Percentiles rank a stretch among this genome's conserved stretches.
phyloP scores from a whole-genome alignment of 1,284 basidiomycete genomes.

The Cutaneotrichosporon dermatis region DNA sequence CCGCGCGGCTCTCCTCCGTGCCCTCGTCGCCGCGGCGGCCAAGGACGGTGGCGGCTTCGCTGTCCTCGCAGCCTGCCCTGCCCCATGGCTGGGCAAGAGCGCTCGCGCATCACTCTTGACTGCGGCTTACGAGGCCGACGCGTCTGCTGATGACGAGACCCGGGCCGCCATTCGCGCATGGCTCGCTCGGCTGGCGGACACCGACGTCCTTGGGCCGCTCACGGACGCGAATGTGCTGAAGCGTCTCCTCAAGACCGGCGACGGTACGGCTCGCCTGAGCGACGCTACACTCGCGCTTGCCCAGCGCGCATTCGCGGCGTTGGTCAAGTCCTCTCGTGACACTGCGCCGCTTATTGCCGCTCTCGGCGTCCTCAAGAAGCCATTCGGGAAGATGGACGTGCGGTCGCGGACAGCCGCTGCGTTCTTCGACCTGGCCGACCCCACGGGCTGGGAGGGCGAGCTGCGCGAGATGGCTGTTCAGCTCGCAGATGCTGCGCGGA shows the following conservation, averaged over 20 bases:
- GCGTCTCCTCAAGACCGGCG: slow-evolving; percentile 8
- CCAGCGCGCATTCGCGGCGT: not conserved
- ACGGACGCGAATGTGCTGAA: slow-evolving; percentile 13
- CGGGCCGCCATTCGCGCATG: slow-evolving; percentile 14
- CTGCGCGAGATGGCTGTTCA: slow-evolving; percentile 1
- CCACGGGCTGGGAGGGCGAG: not conserved
- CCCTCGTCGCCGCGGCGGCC: not conserved
- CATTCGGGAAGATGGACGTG: slow-evolving; percentile 7
- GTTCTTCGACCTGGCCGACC: not conserved
- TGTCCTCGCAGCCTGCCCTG: slow-evolving; percentile 16
- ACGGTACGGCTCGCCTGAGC: not conserved
- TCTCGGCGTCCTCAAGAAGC: slow-evolving; percentile 1
- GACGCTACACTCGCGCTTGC: slow-evolving; percentile 9
- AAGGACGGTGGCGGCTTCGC: slow-evolving; percentile 10
- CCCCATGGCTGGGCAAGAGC: slow-evolving; percentile 14
- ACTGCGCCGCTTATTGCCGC: not conserved
- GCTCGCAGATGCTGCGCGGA: slow-evolving; percentile 9
- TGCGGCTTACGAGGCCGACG: slow-evolving; percentile 17
- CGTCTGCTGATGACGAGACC: not conserved
- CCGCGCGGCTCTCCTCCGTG: slow-evolving; percentile 15
- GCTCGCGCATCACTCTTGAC: slow-evolving; percentile 15
- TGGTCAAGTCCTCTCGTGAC: not conserved
- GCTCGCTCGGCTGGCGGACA: slow-evolving; percentile 16
- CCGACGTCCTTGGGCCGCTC: slow-evolving; percentile 17
- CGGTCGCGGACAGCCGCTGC: slow-evolving; percentile 3